Evolutionary conservation across 2,329 filamentous ascomycete species (phyloP).

Genomic region (Trichoderma brevicompactum): DNA sequence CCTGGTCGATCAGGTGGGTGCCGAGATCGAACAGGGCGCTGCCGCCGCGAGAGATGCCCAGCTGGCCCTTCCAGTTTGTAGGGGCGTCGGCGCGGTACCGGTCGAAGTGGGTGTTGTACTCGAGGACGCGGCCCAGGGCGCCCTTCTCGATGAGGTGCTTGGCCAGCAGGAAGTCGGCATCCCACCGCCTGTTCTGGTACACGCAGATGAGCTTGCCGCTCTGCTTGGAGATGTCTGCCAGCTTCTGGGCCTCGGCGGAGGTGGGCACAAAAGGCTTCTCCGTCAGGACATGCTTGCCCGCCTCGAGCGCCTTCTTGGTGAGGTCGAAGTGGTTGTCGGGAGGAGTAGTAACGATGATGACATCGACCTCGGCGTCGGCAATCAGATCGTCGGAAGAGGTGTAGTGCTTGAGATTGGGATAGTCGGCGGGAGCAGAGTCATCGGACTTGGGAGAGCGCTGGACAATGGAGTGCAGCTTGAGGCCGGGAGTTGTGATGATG

Average conservation of each 20-base stretch:
- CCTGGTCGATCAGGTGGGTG: slow-evolving; percentile 77
- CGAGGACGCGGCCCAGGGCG: slow-evolving; percentile 70
- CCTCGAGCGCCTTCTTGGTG: slow-evolving; percentile 65
- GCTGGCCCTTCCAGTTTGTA: slow-evolving; percentile 67
- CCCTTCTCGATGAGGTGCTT: slow-evolving; percentile 63
- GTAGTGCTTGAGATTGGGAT: slow-evolving; percentile 68
- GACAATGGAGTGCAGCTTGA: slow-evolving; percentile 75
- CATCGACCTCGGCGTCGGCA: slow-evolving; percentile 66
- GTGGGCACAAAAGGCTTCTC: slow-evolving; percentile 85
- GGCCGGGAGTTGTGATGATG: slow-evolving; percentile 64
- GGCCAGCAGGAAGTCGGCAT: slow-evolving; percentile 75
- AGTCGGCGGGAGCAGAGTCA: slow-evolving; percentile 70
- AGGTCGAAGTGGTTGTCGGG: slow-evolving; percentile 72
- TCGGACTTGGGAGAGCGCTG: slow-evolving; percentile 69
- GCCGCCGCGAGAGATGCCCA: slow-evolving; percentile 64
- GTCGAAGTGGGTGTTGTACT: slow-evolving; percentile 83
- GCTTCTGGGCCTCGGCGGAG: slow-evolving; percentile 65
- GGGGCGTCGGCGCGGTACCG: slow-evolving; percentile 67
- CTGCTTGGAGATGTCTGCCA: slow-evolving; percentile 60
- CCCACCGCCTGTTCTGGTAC: slow-evolving; percentile 80
- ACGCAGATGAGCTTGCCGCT: slow-evolving; percentile 62
- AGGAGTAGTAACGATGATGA: slow-evolving; percentile 73
- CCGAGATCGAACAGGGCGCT: slow-evolving; percentile 76
- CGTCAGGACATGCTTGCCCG: slow-evolving; percentile 77
- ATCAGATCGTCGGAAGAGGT: slow-evolving; percentile 65